Evolutionary conservation across 2,329 filamentous ascomycete genomes (phyloP).

Genomic region (Pseudocercospora pini-densiflorae): DNA sequence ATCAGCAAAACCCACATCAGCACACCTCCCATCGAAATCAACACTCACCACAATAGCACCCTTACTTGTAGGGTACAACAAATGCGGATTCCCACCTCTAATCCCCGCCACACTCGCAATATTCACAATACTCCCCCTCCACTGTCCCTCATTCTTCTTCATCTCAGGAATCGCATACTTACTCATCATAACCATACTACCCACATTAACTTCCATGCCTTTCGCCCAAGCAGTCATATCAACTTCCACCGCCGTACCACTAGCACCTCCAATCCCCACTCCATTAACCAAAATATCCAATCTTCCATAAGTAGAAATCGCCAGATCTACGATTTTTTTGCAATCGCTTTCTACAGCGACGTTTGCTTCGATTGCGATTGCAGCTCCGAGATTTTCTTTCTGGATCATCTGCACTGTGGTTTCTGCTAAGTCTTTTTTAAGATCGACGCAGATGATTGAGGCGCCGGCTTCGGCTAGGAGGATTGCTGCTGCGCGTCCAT

Average conservation of each 20-base stretch:
- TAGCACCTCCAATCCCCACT: constrained; percentile 64
- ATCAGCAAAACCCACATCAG: background rate
- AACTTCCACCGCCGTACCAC: constrained; percentile 64
- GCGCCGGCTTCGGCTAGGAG: constrained; percentile 64
- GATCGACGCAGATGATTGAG: constrained; percentile 63
- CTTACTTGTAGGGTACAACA: constrained; percentile 60
- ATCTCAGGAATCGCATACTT: constrained; percentile 67
- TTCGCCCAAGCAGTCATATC: constrained; percentile 63
- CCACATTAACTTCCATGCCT: constrained; percentile 65
- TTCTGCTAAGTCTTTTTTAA: constrained; percentile 52
- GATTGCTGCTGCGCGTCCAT: constrained; percentile 62
- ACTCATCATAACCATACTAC: constrained; percentile 67
- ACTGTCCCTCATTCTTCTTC: constrained; percentile 56
- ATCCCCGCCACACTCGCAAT: constrained; percentile 65
- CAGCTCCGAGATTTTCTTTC: constrained; percentile 45
- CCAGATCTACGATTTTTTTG: constrained; percentile 44
- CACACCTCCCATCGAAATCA: no score
- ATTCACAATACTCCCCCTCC: constrained; percentile 62
- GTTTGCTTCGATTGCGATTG: constrained; percentile 55
- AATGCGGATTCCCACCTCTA: constrained; percentile 58
- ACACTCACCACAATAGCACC: constrained; percentile 53
- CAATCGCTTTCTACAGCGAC: constrained; percentile 62
- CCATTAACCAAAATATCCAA: constrained; percentile 69
- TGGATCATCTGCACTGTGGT: constrained; percentile 60
- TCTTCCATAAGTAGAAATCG: constrained; percentile 57